Percentiles rank a stretch among this genome's conserved stretches.
phyloP scores from a whole-genome alignment of 192 early-diverging fungal species.

The Allomyces javanicus region DNA sequence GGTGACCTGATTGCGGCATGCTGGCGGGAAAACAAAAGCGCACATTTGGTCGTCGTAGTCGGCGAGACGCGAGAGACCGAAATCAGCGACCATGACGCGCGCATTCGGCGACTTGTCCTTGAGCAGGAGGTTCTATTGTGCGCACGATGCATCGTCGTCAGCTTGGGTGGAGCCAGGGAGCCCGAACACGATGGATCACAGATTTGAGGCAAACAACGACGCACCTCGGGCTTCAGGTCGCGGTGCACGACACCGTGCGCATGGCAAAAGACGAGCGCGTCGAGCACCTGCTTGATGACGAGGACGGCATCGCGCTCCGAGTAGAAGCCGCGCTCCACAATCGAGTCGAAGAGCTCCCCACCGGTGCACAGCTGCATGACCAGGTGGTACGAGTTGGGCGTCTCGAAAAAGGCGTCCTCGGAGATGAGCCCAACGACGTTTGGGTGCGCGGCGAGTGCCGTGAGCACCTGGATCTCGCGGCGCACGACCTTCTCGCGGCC shows the following conservation, averaged over 20 bases:
- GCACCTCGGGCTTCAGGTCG: constrained; percentile 60
- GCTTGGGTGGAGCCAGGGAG: no score
- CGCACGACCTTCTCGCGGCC: not conserved
- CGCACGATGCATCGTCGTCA: no score
- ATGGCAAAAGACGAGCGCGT: constrained; percentile 61
- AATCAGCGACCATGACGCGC: constrained; percentile 67
- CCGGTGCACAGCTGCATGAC: not conserved
- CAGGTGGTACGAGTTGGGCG: not conserved
- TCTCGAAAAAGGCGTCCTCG: not conserved
- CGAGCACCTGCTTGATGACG: constrained; percentile 46
- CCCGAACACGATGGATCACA: no score
- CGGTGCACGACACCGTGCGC: constrained; percentile 65
- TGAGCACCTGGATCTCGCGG: not conserved
- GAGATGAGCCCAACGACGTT: not conserved
- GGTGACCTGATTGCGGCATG: no score
- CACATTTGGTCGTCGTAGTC: constrained; percentile 1
- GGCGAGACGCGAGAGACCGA: constrained; percentile 24
- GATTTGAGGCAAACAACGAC: no score
- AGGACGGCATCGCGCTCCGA: not conserved
- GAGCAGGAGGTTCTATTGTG: constrained; percentile 42
- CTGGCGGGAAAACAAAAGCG: no score
- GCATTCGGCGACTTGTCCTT: constrained; percentile 21
- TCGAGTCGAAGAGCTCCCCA: not conserved
- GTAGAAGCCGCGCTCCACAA: not conserved
- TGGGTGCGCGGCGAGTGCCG: not conserved